Base-by-base conservation (phyloP, 2,329 filamentous ascomycete species). In the Pseudocercospora pini-densiflorae region DNA sequence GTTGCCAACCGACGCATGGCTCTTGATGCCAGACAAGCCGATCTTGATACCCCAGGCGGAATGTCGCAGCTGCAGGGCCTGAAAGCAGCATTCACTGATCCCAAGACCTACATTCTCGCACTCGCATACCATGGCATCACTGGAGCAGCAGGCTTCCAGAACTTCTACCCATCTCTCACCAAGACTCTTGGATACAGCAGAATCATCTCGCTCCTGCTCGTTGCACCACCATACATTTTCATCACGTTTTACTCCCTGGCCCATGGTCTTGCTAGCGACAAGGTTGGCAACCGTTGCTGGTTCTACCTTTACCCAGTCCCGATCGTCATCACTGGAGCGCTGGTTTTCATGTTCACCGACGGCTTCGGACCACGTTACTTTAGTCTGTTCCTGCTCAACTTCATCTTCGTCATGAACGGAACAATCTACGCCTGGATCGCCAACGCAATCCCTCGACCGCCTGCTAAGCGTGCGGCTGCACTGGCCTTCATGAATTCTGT, bases 401-500 rank as follows among this genome's bases (percentile, higher is more conserved):
- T 87, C 69, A 81, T 87, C 64, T 87, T 87, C 70, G 81, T 83
- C 16, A 84, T 84, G 75, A 85, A 86, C 53, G 61, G 65, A 6
- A 65, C 65, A 6, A 72, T 87, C 57, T 92, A 89, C 74, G 90
- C 89, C 2, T 95, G 92, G 92, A 92, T 94, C 69, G 88, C 86
- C 55, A 92, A 91, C 75, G 90, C 89, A 1, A 84, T 94, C 60
- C 91, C 91, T 0, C 86, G 91, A 5, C 92, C 92, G 3, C 90
- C 91, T 0, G 88, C 91, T 1, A 94, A 94, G 80, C 86, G 90
- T 66, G 88, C 89, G 2, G 87, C 90, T 0, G 90, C 90, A 0
- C 77, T 94, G 5, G 92, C 91, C 0, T 88, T 90, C 68, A 92
- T 94, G 78, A 94, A 94, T 74, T 89, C 89, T 1, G 83, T 92